Percentiles rank a stretch among this genome's conserved stretches.
phyloP scores from a whole-genome alignment of 2,329 filamentous ascomycete genomes.

The Coniochaeta sp. region DNA sequence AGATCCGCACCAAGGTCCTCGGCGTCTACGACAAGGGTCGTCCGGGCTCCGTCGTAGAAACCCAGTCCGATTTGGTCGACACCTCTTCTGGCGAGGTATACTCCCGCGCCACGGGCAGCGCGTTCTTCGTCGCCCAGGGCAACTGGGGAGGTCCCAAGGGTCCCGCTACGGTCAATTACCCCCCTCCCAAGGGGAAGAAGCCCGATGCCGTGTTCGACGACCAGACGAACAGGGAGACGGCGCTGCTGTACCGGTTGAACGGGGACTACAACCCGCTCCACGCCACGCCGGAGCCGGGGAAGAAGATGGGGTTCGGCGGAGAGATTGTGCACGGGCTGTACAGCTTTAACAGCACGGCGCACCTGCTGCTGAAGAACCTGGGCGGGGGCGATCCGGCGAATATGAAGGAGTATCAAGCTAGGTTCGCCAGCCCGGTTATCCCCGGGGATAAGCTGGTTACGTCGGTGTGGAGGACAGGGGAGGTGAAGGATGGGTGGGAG shows the following conservation, averaged over 20 bases:
- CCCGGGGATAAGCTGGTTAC: constrained; percentile 77
- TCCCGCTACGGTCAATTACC: constrained; percentile 70
- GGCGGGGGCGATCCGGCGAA: constrained; percentile 74
- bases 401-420: constrained; percentile 80
- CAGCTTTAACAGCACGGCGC: constrained; percentile 75
- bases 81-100: constrained; percentile 63
- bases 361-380: constrained; percentile 65
- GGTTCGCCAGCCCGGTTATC: constrained; percentile 78
- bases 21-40: constrained; percentile 90
- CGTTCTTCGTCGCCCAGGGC: constrained; percentile 74
- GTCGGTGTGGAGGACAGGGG: constrained; percentile 73
- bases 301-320: constrained; percentile 87
- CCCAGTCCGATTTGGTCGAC: constrained; percentile 71
- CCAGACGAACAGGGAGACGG: constrained; percentile 65
- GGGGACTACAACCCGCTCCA: constrained; percentile 94
- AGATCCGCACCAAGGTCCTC: constrained; percentile 69
- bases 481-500: constrained; percentile 63
- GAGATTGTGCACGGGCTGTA: constrained; percentile 85
- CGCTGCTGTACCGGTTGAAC: constrained; percentile 76
- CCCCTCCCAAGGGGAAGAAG: constrained; percentile 59
- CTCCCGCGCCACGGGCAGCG: constrained; percentile 58
- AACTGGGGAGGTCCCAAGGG: constrained; percentile 88
- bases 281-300: constrained; percentile 74
- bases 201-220: constrained; percentile 66
- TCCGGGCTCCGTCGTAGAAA: constrained; percentile 73